Percentiles rank a stretch among this genome's conserved stretches.
Evolutionary conservation across 176 grass and related monocot genomes (phyloP).

Genomic region (Cenchrus purpureus): DNA sequence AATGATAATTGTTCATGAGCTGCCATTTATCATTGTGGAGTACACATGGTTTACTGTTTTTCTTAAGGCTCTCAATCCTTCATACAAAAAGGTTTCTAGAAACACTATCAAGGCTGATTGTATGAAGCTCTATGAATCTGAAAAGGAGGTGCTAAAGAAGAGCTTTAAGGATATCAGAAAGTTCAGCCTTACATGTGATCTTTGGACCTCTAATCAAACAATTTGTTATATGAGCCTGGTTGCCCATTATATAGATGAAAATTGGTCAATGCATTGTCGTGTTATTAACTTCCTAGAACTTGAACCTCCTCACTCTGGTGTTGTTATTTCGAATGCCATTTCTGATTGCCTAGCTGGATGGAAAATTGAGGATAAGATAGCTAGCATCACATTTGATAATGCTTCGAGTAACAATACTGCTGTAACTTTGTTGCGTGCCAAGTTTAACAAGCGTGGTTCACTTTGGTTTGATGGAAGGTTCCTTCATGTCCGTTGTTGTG

Average conservation of each 20-base stretch:
- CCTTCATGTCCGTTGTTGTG: background rate
- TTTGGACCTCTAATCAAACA: conserved; percentile 11
- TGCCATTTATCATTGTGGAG: too few species aligned
- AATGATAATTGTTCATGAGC: too few species aligned
- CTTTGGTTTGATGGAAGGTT: conserved; percentile 21
- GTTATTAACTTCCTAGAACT: background rate
- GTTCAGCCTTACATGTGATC: conserved; percentile 5
- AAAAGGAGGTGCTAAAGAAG: too few species aligned
- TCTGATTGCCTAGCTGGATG: background rate
- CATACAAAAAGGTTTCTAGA: too few species aligned
- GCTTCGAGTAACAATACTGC: background rate
- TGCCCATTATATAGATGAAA: background rate
- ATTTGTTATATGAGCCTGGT: conserved; percentile 11
- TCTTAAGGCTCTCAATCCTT: too few species aligned
- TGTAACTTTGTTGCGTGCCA: background rate
- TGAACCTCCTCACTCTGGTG: background rate
- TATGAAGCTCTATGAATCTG: too few species aligned
- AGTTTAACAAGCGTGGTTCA: background rate
- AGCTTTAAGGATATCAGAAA: too few species aligned
- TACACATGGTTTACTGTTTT: too few species aligned
- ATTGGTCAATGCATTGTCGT: background rate
- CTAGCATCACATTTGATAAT: conserved; percentile 12
- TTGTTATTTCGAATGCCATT: background rate
- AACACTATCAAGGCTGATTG: too few species aligned
- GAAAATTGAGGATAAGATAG: background rate